phyloP scores from a whole-genome alignment of 2,329 filamentous ascomycete genomes.

The Arthrinium phaeospermum region DNA sequence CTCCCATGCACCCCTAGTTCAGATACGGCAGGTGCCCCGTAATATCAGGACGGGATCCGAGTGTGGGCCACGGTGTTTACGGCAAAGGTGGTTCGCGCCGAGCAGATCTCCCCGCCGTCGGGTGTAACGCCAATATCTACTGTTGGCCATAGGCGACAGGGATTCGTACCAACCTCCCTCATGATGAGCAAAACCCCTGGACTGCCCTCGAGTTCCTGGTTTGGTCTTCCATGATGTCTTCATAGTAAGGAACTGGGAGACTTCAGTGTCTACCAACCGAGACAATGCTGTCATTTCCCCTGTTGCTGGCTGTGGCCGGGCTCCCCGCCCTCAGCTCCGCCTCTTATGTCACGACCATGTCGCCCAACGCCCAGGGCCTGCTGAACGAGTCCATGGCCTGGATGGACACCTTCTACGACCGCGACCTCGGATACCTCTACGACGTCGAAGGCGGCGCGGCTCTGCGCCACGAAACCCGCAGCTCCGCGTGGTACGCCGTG shows the following conservation, averaged over 20 bases:
- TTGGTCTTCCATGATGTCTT: background rate
- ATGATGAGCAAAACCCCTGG: background rate
- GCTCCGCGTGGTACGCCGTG: slow-evolving; percentile 63
- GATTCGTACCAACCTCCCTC: background rate
- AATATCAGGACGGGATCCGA: background rate
- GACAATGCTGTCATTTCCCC: background rate
- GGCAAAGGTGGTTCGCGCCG: background rate
- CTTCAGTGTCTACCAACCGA: background rate
- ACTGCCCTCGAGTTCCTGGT: background rate
- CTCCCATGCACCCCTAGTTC: background rate
- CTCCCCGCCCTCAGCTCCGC: background rate
- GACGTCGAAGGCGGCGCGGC: slow-evolving; percentile 50
- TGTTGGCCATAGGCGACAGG: background rate
- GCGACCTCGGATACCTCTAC: slow-evolving; percentile 57
- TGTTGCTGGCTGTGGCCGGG: background rate
- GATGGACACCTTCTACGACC: slow-evolving; percentile 62
- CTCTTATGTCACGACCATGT: slow-evolving; percentile 20
- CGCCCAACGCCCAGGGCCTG: slow-evolving; percentile 42
- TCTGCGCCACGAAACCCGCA: slow-evolving; percentile 61
- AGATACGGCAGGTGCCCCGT: slow-evolving; percentile 1
- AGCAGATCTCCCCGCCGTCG: background rate
- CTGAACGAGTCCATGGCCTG: slow-evolving; percentile 59
- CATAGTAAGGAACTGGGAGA: background rate
- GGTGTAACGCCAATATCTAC: background rate
- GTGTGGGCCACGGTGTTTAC: background rate